A percentile compares a stretch with the other conserved stretches of the same genome.
These are phyloP conservation scores for Paecilomyces fulvus DNA, from an alignment of 2,329 filamentous ascomycete species.

Conservation along the genomic window DNA sequence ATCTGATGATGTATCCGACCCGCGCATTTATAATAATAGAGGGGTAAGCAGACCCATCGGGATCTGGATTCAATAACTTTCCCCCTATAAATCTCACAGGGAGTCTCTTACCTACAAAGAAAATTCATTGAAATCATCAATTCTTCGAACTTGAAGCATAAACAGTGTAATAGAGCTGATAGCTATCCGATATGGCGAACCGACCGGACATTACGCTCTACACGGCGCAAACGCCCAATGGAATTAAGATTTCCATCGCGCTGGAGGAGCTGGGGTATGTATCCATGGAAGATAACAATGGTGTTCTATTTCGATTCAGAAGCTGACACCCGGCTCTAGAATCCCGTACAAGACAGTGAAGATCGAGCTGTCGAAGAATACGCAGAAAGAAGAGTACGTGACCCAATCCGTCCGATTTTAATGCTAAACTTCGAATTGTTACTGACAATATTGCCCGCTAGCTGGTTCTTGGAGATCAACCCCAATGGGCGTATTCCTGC, in stretches of 20 bases:
- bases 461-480: conserved; percentile 86
- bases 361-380: conserved; percentile 64
- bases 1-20: background rate
- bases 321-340: conserved; percentile 16
- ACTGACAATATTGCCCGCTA: conserved; percentile 3
- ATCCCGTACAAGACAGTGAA: conserved; percentile 68
- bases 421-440: background rate
- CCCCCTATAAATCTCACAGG: background rate
- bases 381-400: conserved; percentile 60
- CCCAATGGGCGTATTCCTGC: conserved; percentile 89
- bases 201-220: conserved; percentile 66
- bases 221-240: conserved; percentile 77
- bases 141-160: background rate
- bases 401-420: background rate
- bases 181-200: conserved; percentile 1
- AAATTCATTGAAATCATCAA: background rate
- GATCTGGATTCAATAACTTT: background rate
- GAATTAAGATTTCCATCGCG: conserved; percentile 80
- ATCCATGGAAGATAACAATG: background rate
- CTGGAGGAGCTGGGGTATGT: conserved; percentile 67
- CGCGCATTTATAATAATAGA: background rate
- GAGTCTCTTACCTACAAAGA: background rate
- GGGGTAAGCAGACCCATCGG: background rate
- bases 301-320: background rate
- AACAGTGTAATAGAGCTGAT: background rate